Evolutionary conservation across 2,329 filamentous ascomycete genomes (phyloP), one percentile per base, ranked within the genome.

Genomic region (Exophiala sideris): DNA sequence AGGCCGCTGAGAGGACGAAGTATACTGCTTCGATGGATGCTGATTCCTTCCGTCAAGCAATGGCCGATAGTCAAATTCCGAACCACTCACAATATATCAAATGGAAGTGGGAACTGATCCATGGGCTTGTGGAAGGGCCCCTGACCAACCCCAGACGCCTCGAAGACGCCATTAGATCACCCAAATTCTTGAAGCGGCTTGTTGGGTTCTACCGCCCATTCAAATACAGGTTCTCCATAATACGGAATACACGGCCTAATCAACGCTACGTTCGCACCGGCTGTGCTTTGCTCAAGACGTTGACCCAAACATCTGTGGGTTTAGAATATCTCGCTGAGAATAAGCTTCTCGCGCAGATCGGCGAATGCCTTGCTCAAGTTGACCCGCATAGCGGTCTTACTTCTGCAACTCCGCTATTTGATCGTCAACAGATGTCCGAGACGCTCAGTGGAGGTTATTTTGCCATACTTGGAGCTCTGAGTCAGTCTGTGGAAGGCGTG

Each of bases 191-290:
- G 64, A 96, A 97, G 73, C 82, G 95, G 8, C 79, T 99, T 54
- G 85, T 96, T 69, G 94, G 91, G 56, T 99, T 99, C 68, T 95
- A 96, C 68, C 83, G 94, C 9, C 94, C 94, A 1, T 99, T 99
- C 75, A 99, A 99, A 68, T 95, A 91, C 68, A 87, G 91, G 60
- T 99, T 97, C 65, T 89, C 91, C 0, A 89, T 95, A 63, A 82
- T 94, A 39, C 86, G 89, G 62, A 97, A 90, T 68, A 95, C 91
- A 0, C 88, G 94, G 58, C 89, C 88, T 50, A 96, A 95, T 52
- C 92, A 97, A 66, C 91, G 95, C 62, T 97, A 97, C 68, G 86
- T 99, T 44, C 84, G 87, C 62, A 89, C 89, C 16, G 94, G 94
- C 0, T 97, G 92, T 71, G 87, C 90, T 12, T 73, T 99, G 56